A percentile compares a stretch with the other conserved stretches of the same genome.
phyloP scores from a whole-genome alignment of 169 alveolate genomes.

The Neospora caninum region DNA sequence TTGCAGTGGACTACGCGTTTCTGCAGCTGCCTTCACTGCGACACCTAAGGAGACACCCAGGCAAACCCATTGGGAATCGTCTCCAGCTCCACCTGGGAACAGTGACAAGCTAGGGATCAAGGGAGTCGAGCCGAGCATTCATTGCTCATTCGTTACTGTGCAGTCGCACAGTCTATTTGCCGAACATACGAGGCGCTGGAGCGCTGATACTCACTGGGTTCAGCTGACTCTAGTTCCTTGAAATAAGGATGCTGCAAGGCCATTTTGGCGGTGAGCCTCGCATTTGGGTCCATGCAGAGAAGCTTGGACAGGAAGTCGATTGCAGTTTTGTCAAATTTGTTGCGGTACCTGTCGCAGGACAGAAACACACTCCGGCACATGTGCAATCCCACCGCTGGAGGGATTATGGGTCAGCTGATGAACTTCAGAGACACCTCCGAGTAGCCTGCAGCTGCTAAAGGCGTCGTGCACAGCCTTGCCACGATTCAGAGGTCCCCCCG shows the following conservation, averaged over 20 bases:
- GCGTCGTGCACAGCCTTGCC: no score
- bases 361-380: neutral
- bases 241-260: constrained; percentile 40
- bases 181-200: no score
- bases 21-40: no score
- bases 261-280: constrained; percentile 25
- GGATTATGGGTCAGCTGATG: neutral
- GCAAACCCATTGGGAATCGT: no score
- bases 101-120: no score
- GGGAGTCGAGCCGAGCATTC: no score
- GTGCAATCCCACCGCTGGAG: neutral
- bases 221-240: neutral
- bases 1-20: no score
- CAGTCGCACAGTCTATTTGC: neutral
- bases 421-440: neutral
- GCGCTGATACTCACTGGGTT: neutral
- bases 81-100: no score
- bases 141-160: no score
- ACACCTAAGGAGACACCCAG: no score
- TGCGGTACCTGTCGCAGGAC: neutral
- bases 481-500: neutral
- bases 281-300: constrained; percentile 18
- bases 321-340: constrained; percentile 10
- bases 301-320: constrained; percentile 19
- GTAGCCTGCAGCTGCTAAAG: neutral